Base-by-base conservation (phyloP, 345 rosid genomes). In the Schrenkiella parvula region DNA sequence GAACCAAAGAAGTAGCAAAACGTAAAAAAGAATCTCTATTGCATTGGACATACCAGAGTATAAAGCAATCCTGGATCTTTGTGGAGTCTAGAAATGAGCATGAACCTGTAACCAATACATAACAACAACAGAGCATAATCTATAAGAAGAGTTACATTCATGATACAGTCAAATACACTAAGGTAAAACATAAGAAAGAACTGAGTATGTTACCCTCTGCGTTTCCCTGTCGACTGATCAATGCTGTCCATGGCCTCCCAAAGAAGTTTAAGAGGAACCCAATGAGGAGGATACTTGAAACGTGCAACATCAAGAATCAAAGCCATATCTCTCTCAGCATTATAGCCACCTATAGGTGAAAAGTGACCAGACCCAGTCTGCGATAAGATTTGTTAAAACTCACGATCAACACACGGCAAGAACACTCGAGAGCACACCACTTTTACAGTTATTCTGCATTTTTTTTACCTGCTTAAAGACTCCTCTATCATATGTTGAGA, bases 251-350 rank as follows among this genome's bases (percentile, higher is more conserved):
- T 89, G 58, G 97, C 96, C 65, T 91, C 90, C 98, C 98, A 93
- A 61, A 93, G 98, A 79, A 93, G 95, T 23, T 61, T 69, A 71
- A 93, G 76, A 38, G 98, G 98, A 80, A 93, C 95, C 98, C 98
- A 93, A 17, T 89, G 98, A 17, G 98, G 97, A 73, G 98, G 97
- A 85, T 91, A 93, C 84, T 93, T 91, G 73, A 89, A 93, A 60
- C 97, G 96, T n/a, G 98, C 98, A 38, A 91, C 98, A 79, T 93
- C 98, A 78, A 93, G 80, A 83, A 93, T 89, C 78, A 93, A 78
- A 61, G 93, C 95, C 98, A 93, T 91, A 80, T 93, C 98, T 72
- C 79, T 86, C 57, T 82, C 89, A 68, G 81, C 91, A 77, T 91
- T 92, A 78, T 88, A 93, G 47, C 98, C 97, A 80, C 98, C 97